phyloP scores from a whole-genome alignment of 768 basidiomycete species.

The Russula sp. region DNA sequence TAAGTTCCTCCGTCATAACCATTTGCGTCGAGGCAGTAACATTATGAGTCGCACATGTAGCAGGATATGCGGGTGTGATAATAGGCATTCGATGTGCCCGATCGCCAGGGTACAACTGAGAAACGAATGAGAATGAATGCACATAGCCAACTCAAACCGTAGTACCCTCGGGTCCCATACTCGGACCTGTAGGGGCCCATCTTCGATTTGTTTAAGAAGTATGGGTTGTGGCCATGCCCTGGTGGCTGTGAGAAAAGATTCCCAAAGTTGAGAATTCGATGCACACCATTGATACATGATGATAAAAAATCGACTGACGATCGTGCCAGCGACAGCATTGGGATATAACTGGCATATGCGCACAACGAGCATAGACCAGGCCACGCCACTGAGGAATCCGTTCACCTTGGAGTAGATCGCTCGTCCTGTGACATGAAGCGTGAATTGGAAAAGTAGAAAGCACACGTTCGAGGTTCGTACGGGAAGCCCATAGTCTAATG shows the following conservation, averaged over 20 bases:
- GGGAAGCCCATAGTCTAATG: conserved; percentile 96
- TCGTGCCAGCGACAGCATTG: conserved; percentile 87
- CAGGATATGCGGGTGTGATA: conserved; percentile 97
- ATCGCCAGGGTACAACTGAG: conserved; percentile 82
- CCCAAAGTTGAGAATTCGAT: background rate
- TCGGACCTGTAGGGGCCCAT: conserved; percentile 85
- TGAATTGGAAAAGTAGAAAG: conserved; percentile 2
- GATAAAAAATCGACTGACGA: conserved; percentile 96
- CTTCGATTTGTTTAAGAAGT: conserved; percentile 91
- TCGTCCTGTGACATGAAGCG: conserved; percentile 49
- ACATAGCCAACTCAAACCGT: background rate
- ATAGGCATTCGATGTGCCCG: conserved; percentile 98
- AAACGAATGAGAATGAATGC: background rate
- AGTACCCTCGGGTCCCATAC: conserved; percentile 96
- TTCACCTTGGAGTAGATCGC: conserved; percentile 98
- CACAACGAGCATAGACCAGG: conserved; percentile 98
- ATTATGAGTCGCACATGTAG: conserved; percentile 99
- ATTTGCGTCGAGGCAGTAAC: conserved; percentile 93
- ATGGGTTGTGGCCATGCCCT: conserved; percentile 99
- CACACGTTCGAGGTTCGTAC: conserved; percentile 43
- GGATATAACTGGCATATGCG: conserved; percentile 99
- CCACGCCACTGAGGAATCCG: conserved; percentile 96
- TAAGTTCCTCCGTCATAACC: conserved; percentile 95
- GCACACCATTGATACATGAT: conserved; percentile 95
- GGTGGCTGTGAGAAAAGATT: conserved; percentile 8